Evolutionary conservation across 2,329 filamentous ascomycete species (phyloP).

Genomic region (Cercospora brassicicola): DNA sequence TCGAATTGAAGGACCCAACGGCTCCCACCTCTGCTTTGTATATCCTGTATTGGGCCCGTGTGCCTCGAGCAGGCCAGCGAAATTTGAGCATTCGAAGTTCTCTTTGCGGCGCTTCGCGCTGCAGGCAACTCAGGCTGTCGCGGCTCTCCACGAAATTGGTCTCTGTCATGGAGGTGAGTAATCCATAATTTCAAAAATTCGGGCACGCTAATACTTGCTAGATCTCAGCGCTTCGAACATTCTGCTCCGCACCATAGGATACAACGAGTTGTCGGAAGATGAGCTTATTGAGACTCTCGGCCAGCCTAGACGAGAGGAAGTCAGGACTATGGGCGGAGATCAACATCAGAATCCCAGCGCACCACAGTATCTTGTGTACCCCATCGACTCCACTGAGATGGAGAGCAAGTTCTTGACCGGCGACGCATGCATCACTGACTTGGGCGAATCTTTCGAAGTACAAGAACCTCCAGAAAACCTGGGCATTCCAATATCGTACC

Average conservation of each 20-base stretch:
- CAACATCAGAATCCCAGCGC: neutral
- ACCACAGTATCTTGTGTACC: neutral
- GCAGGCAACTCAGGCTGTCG: neutral
- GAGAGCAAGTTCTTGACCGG: neutral
- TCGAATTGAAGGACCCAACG: slow-evolving; percentile 35
- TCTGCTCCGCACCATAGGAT: neutral
- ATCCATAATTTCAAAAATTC: neutral
- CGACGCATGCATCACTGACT: neutral
- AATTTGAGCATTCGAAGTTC: neutral
- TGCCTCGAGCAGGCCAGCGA: neutral
- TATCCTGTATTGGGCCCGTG: neutral
- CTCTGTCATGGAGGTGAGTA: neutral
- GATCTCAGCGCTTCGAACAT: neutral
- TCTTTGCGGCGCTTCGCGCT: neutral
- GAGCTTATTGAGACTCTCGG: neutral
- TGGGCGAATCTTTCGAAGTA: neutral
- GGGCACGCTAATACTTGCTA: neutral
- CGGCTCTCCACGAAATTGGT: neutral
- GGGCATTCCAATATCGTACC: neutral
- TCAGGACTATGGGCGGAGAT: neutral
- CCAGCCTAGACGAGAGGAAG: neutral
- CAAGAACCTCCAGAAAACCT: neutral
- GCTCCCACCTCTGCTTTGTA: slow-evolving; percentile 21
- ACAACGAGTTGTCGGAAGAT: neutral
- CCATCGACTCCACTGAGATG: neutral